Conservation (phyloP, 768 basidiomycete species). For the Hypholoma fasciculare region DNA sequence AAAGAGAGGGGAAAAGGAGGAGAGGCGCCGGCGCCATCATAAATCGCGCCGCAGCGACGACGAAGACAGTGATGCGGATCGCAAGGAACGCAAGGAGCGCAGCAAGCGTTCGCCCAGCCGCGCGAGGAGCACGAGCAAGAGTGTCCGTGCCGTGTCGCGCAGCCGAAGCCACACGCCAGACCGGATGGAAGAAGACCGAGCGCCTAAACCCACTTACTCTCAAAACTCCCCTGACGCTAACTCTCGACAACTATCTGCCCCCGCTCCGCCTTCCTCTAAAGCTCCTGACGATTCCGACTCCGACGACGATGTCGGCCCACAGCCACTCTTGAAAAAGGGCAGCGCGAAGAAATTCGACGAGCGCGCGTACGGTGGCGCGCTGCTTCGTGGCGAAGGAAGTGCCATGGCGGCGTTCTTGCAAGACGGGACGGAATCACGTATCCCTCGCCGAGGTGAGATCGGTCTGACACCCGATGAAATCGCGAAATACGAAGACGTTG, state of each 20-base stretch:
- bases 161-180: constrained; percentile 16
- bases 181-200: constrained; percentile 16
- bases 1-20: constrained; percentile 37
- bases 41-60: constrained; percentile 32
- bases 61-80: constrained; percentile 39
- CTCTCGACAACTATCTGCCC: neutral
- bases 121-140: constrained; percentile 15
- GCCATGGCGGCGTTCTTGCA: constrained; percentile 98
- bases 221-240: neutral
- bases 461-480: constrained; percentile 89
- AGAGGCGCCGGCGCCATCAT: constrained; percentile 35
- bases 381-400: constrained; percentile 92
- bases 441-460: constrained; percentile 98
- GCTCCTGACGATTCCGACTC: constrained; percentile 34
- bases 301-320: constrained; percentile 79
- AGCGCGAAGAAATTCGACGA: constrained; percentile 66
- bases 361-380: constrained; percentile 84
- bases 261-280: constrained; percentile 1
- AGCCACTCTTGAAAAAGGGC: constrained; percentile 50
- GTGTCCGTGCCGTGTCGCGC: constrained; percentile 6
- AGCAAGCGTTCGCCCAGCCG: constrained; percentile 23
- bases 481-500: constrained; percentile 81
- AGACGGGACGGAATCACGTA: constrained; percentile 81
- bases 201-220: neutral
- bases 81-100: constrained; percentile 23